Conservation (phyloP, 495 filamentous ascomycete genomes). For the Xylaria flabelliformis region DNA sequence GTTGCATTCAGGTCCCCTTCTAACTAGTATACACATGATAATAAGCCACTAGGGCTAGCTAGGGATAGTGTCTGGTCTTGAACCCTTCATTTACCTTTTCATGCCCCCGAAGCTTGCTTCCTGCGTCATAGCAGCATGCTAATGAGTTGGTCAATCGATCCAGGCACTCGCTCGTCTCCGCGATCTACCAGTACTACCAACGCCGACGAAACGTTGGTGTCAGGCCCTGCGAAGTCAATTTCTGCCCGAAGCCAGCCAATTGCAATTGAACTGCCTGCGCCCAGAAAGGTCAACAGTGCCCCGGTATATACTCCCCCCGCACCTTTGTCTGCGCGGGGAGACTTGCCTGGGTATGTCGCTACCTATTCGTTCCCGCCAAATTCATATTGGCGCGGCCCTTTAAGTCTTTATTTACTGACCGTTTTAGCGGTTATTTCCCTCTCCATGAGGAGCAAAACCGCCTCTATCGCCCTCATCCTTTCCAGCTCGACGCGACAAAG, state of each 20-base stretch:
- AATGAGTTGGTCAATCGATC: slow-evolving; percentile 36
- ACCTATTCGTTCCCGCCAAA: slow-evolving; percentile 15
- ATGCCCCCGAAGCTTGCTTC: neutral
- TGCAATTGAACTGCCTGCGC: slow-evolving; percentile 50
- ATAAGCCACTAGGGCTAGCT: neutral
- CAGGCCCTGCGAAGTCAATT: slow-evolving; percentile 30
- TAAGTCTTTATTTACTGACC: slow-evolving; percentile 4
- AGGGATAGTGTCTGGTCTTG: slow-evolving; percentile 2
- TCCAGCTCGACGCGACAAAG: slow-evolving; percentile 46
- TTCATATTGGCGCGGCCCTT: slow-evolving; percentile 14
- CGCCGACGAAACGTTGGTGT: slow-evolving; percentile 21
- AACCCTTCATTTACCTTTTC: slow-evolving; percentile 23
- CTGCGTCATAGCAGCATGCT: slow-evolving; percentile 29
- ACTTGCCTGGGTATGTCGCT: slow-evolving; percentile 54
- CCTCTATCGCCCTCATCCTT: slow-evolving; percentile 49
- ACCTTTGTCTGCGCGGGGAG: slow-evolving; percentile 57
- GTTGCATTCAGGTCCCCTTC: slow-evolving; percentile 7
- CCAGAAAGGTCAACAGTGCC: slow-evolving; percentile 41
- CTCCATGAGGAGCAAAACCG: slow-evolving; percentile 53
- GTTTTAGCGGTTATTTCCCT: slow-evolving; percentile 57
- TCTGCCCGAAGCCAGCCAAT: slow-evolving; percentile 50
- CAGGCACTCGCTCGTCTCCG: slow-evolving; percentile 30
- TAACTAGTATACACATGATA: too few species aligned
- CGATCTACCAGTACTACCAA: slow-evolving; percentile 9
- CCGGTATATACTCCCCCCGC: slow-evolving; percentile 47